Evolutionary conservation across 805 yeast genomes (phyloP).

Genomic region (Clavispora phyllophila): DNA sequence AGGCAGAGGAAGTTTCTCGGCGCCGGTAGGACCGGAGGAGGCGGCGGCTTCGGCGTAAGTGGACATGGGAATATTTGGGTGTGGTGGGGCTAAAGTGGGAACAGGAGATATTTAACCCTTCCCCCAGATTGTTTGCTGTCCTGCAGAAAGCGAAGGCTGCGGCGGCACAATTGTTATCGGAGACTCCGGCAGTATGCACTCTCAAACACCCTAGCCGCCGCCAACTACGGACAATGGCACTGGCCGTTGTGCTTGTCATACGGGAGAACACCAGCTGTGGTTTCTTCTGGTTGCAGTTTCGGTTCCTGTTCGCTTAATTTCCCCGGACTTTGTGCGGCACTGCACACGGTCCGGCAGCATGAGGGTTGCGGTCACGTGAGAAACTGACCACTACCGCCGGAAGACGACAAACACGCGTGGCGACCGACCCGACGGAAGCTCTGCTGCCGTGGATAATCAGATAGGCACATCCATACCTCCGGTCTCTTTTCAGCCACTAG

Average conservation of each 20-base stretch:
- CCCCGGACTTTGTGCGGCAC: background rate
- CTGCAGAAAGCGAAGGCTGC: constrained; percentile 7
- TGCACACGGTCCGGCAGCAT: background rate
- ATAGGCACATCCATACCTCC: too few relatives aligned
- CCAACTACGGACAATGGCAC: too few relatives aligned
- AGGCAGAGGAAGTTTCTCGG: constrained; percentile 28
- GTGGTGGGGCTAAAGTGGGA: background rate
- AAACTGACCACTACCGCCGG: background rate
- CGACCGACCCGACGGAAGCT: too few relatives aligned
- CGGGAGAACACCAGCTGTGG: too few relatives aligned
- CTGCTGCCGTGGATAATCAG: too few relatives aligned
- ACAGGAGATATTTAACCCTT: background rate
- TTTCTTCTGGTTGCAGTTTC: too few relatives aligned
- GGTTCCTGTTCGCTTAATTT: background rate
- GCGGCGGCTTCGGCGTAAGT: constrained; percentile 40
- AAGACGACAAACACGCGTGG: too few relatives aligned
- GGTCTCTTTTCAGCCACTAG: too few relatives aligned
- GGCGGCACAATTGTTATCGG: background rate
- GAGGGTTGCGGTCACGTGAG: background rate
- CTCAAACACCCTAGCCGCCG: background rate
- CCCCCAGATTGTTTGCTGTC: constrained; percentile 16
- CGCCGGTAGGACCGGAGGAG: constrained; percentile 32
- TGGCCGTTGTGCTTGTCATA: too few relatives aligned
- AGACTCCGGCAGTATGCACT: background rate
- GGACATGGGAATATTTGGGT: constrained; percentile 6